These are phyloP conservation scores for Whalleya microplaca DNA, from an alignment of 2,329 filamentous ascomycete species.

Conservation along the genomic window DNA sequence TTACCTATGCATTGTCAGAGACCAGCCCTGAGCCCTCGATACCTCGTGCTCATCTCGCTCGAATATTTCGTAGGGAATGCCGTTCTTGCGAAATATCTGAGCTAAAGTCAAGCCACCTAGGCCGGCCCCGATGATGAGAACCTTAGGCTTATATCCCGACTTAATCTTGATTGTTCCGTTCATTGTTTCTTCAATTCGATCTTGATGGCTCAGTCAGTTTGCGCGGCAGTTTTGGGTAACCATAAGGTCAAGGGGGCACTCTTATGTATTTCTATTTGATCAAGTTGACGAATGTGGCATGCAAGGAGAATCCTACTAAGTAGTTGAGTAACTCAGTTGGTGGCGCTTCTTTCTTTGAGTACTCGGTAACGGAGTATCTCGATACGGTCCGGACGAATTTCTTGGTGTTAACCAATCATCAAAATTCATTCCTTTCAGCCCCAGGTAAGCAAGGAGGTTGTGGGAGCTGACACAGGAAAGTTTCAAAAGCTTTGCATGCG, in stretches of 20 bases:
- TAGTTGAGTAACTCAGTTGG: slow-evolving; percentile 9
- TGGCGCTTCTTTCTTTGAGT: slow-evolving; percentile 1
- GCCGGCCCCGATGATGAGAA: slow-evolving; percentile 29
- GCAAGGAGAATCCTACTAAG: not conserved
- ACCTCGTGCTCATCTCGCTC: slow-evolving; percentile 26
- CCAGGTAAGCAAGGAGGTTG: not conserved
- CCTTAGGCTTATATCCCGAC: slow-evolving; percentile 18
- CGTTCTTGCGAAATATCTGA: slow-evolving; percentile 27
- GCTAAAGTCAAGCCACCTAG: slow-evolving; percentile 28
- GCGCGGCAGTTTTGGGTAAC: not conserved
- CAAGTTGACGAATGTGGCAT: not conserved
- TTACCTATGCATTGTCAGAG: slow-evolving; percentile 27
- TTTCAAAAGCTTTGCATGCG: too few relatives aligned
- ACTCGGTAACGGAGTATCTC: slow-evolving; percentile 24
- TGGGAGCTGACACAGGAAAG: not conserved
- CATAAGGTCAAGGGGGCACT: not conserved
- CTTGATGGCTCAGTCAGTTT: not conserved
- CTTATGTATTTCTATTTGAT: slow-evolving; percentile 9
- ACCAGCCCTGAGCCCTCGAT: slow-evolving; percentile 27
- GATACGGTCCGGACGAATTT: not conserved
- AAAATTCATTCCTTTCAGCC: not conserved
- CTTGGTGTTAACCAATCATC: not conserved
- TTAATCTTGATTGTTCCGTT: slow-evolving; percentile 13
- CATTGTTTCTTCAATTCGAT: slow-evolving; percentile 19
- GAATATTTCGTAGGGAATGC: slow-evolving; percentile 29